These are phyloP conservation scores for Diversispora epigaea DNA, from an alignment of 192 early-diverging fungal genomes.

Conservation along the genomic window DNA sequence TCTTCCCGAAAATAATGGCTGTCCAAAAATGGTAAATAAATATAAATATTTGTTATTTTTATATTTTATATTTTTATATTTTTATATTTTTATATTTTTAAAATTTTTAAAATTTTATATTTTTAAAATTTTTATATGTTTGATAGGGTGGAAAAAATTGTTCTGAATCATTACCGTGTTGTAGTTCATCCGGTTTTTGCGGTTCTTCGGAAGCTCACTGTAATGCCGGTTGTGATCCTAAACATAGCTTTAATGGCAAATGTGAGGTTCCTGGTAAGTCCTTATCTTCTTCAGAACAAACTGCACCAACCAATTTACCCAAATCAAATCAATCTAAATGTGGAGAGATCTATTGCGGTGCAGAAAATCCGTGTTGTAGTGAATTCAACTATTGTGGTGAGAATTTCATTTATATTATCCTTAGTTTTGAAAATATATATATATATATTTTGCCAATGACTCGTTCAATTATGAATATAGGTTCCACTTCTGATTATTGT, in stretches of 20 bases:
- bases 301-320: not conserved
- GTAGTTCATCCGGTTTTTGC: constrained; percentile 33
- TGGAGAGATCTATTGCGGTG: not conserved
- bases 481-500: constrained; percentile 25
- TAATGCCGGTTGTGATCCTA: constrained; percentile 27
- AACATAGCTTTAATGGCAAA: constrained; percentile 25
- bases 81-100: too few species aligned
- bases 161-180: constrained; percentile 16
- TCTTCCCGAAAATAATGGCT: constrained; percentile 17
- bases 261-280: constrained; percentile 12
- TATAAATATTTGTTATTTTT: too few species aligned
- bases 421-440: too few species aligned
- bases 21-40: constrained; percentile 7
- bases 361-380: constrained; percentile 32
- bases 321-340: not conserved
- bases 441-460: too few species aligned
- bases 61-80: too few species aligned
- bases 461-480: too few species aligned
- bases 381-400: constrained; percentile 32
- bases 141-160: constrained; percentile 13
- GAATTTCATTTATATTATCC: too few species aligned
- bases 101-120: too few species aligned
- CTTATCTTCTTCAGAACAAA: not conserved
- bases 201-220: constrained; percentile 26
- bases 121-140: too few species aligned